Evolutionary conservation across 768 basidiomycete species (phyloP).

Genomic region (Ramaria sp.): DNA sequence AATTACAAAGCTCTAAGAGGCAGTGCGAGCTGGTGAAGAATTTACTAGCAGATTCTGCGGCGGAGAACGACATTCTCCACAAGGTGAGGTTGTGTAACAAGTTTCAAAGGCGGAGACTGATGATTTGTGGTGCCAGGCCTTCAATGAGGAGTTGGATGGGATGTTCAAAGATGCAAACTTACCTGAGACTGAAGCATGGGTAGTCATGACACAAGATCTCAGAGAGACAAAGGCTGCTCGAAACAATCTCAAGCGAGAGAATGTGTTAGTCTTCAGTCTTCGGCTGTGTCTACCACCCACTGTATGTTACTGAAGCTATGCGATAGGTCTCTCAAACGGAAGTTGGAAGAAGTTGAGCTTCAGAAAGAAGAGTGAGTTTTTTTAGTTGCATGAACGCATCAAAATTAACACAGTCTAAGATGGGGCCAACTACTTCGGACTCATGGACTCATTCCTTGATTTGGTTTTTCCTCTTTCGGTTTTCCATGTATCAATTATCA

Average conservation of each 20-base stretch:
- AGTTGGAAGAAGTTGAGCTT: conserved; percentile 56
- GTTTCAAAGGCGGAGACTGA: neutral
- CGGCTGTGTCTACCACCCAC: neutral
- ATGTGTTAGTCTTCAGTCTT: conserved; percentile 49
- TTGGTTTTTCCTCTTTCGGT: neutral
- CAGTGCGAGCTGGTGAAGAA: conserved; percentile 75
- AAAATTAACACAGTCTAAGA: conserved; percentile 26
- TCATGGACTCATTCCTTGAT: conserved; percentile 33
- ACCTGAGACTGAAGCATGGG: conserved; percentile 75
- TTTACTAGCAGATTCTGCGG: conserved; percentile 62
- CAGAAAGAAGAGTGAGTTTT: conserved; percentile 69
- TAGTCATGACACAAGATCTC: conserved; percentile 64
- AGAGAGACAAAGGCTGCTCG: conserved; percentile 62
- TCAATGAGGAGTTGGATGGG: conserved; percentile 87
- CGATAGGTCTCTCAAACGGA: conserved; percentile 55
- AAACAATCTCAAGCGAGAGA: conserved; percentile 68
- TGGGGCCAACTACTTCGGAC: conserved; percentile 52
- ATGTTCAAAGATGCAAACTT: conserved; percentile 83
- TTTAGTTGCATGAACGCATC: conserved; percentile 8
- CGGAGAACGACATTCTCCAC: conserved; percentile 90
- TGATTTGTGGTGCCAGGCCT: conserved; percentile 41
- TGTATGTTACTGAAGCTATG: conserved; percentile 9
- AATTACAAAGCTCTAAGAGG: conserved; percentile 57
- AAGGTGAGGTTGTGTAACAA: conserved; percentile 40
- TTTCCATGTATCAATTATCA: neutral